These are phyloP conservation scores for Cladophialophora exuberans DNA, from an alignment of 2,329 filamentous ascomycete species.

Conservation along the genomic window DNA sequence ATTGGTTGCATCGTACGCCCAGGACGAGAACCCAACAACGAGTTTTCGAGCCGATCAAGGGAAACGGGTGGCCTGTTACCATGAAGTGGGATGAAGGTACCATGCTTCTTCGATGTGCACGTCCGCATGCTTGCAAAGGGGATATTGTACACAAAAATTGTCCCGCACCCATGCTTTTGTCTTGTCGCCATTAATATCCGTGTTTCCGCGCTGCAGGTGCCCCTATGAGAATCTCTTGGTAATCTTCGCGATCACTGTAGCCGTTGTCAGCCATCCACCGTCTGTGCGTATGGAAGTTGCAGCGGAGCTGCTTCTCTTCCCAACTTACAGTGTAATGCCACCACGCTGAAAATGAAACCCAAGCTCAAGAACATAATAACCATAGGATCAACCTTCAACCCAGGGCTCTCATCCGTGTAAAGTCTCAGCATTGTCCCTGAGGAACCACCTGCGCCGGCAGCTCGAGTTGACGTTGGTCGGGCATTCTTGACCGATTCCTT, in stretches of 20 bases:
- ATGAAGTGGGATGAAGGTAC: no score
- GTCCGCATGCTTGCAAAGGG: neutral
- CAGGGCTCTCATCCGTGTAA: slow-evolving; percentile 97
- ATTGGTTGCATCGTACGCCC: no score
- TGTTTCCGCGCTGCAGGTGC: neutral
- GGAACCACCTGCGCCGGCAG: slow-evolving; percentile 91
- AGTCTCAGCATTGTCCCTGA: slow-evolving; percentile 98
- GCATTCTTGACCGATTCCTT: slow-evolving; percentile 97
- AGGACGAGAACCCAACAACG: no score
- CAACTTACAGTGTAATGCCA: slow-evolving; percentile 89
- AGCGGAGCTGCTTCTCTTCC: no score
- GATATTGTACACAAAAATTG: slow-evolving; percentile 22
- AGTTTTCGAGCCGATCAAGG: no score
- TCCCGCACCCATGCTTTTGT: slow-evolving; percentile 19
- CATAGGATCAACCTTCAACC: slow-evolving; percentile 95
- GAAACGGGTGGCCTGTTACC: neutral
- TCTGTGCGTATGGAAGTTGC: neutral
- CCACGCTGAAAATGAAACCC: slow-evolving; percentile 98
- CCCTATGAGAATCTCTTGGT: slow-evolving; percentile 75
- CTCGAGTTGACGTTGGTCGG: slow-evolving; percentile 86
- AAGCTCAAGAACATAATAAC: slow-evolving; percentile 94
- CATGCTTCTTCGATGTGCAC: no score
- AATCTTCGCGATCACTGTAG: slow-evolving; percentile 87
- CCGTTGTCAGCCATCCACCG: slow-evolving; percentile 31
- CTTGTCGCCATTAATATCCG: slow-evolving; percentile 2